Percentiles rank a stretch among this genome's conserved stretches.
These are phyloP conservation scores for Rosa multiflora DNA, from an alignment of 306 rosid species.

Conservation along the genomic window DNA sequence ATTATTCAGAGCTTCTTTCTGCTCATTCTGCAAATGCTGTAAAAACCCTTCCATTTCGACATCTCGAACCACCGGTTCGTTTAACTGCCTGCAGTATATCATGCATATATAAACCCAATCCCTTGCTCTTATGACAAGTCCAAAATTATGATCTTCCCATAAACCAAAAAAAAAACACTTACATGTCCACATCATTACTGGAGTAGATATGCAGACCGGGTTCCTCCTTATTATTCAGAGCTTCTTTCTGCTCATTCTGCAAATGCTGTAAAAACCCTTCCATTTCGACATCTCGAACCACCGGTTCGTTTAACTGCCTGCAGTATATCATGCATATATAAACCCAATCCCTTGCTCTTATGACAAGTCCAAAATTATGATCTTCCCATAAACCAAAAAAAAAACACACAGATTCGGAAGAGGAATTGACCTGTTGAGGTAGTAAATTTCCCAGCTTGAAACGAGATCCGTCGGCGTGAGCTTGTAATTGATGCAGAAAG, in stretches of 20 bases:
- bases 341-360: background rate
- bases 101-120: background rate
- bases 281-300: slow-evolving; percentile 62
- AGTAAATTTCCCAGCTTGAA: slow-evolving; percentile 88
- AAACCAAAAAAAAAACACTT: slow-evolving; percentile 15
- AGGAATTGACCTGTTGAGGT: slow-evolving; percentile 72
- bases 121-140: background rate
- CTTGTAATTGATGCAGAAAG: slow-evolving; percentile 71
- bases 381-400: background rate
- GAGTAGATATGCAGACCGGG: slow-evolving; percentile 73
- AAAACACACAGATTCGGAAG: background rate
- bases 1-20: slow-evolving; percentile 53
- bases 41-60: slow-evolving; percentile 87
- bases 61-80: slow-evolving; percentile 49
- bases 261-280: slow-evolving; percentile 78
- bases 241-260: slow-evolving; percentile 64
- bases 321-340: background rate
- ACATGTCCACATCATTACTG: slow-evolving; percentile 84
- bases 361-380: background rate
- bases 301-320: slow-evolving; percentile 65
- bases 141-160: background rate
- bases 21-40: slow-evolving; percentile 60
- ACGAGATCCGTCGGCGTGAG: slow-evolving; percentile 76
- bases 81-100: slow-evolving; percentile 52
- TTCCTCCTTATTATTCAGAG: slow-evolving; percentile 55